Conservation (phyloP, 1,139 yeast species). For the Lodderomyces pseudojiufengensis region DNA sequence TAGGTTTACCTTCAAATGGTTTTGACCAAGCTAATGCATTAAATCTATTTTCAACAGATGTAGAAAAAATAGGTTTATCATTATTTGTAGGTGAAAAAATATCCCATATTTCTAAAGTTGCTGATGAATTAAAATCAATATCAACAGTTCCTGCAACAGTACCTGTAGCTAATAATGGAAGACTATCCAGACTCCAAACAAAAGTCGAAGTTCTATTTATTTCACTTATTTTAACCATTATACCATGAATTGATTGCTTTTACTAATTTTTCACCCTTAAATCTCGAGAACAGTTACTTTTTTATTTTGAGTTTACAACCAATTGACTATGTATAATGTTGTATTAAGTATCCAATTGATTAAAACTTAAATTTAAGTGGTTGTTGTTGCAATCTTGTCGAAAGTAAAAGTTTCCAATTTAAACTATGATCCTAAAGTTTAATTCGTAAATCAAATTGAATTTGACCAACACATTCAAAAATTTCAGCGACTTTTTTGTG, state of each 20-base stretch:
- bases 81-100: slow-evolving; percentile 46
- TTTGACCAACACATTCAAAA: slow-evolving; percentile 10
- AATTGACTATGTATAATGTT: too few relatives aligned
- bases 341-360: too few relatives aligned
- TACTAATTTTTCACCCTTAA: too few relatives aligned
- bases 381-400: too few relatives aligned
- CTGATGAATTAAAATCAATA: slow-evolving; percentile 74
- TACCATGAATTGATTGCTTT: background rate
- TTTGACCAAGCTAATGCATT: slow-evolving; percentile 85
- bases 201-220: slow-evolving; percentile 84
- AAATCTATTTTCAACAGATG: slow-evolving; percentile 60
- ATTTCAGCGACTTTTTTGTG: too few relatives aligned
- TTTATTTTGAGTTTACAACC: too few relatives aligned
- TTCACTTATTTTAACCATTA: slow-evolving; percentile 85
- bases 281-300: too few relatives aligned
- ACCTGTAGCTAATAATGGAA: slow-evolving; percentile 82
- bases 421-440: too few relatives aligned
- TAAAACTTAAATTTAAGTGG: too few relatives aligned
- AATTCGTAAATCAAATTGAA: slow-evolving; percentile 1
- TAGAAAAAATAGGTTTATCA: slow-evolving; percentile 47
- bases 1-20: slow-evolving; percentile 50
- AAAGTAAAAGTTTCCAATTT: too few relatives aligned
- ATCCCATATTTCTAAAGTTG: slow-evolving; percentile 76
- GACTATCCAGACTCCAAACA: slow-evolving; percentile 84
- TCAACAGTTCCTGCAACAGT: slow-evolving; percentile 95